Percentiles rank a stretch among this genome's conserved stretches.
phyloP scores from a whole-genome alignment of 148 eudicot species.

The Amaranthus hypochondriacus region DNA sequence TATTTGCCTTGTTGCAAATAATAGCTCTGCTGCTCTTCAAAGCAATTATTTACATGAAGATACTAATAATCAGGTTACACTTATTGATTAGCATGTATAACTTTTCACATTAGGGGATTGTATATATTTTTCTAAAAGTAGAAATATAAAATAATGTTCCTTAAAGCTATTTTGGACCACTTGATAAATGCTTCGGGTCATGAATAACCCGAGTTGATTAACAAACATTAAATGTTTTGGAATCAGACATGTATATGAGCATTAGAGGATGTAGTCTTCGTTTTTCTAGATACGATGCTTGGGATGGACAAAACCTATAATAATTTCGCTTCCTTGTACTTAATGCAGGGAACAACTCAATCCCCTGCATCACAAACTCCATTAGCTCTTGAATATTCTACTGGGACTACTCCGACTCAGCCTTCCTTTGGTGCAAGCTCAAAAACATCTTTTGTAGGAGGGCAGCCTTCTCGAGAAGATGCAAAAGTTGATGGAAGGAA shows the following conservation, averaged over 20 bases:
- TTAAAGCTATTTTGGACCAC: too few species aligned
- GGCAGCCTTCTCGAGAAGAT: slow-evolving; percentile 20
- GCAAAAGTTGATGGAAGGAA: slow-evolving; percentile 38
- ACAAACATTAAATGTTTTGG: too few species aligned
- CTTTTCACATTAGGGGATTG: background rate
- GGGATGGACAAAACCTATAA: background rate
- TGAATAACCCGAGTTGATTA: too few species aligned
- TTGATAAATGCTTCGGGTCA: too few species aligned
- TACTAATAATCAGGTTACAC: slow-evolving; percentile 35
- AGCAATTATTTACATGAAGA: slow-evolving; percentile 20
- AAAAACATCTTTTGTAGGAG: slow-evolving; percentile 19
- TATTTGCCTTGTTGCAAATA: slow-evolving; percentile 12
- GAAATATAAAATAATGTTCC: too few species aligned
- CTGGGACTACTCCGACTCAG: slow-evolving; percentile 22
- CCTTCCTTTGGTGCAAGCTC: slow-evolving; percentile 19
- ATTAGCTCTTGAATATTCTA: slow-evolving; percentile 19
- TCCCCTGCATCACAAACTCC: slow-evolving; percentile 21
- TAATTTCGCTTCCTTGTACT: background rate
- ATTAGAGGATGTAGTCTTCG: background rate
- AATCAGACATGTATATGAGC: background rate
- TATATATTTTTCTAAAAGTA: too few species aligned
- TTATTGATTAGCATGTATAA: background rate
- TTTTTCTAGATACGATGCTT: background rate
- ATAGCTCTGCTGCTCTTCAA: slow-evolving; percentile 23
- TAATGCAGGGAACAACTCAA: slow-evolving; percentile 27